Evolutionary conservation across 768 basidiomycete species (phyloP).

Genomic region (Suillus spraguei): DNA sequence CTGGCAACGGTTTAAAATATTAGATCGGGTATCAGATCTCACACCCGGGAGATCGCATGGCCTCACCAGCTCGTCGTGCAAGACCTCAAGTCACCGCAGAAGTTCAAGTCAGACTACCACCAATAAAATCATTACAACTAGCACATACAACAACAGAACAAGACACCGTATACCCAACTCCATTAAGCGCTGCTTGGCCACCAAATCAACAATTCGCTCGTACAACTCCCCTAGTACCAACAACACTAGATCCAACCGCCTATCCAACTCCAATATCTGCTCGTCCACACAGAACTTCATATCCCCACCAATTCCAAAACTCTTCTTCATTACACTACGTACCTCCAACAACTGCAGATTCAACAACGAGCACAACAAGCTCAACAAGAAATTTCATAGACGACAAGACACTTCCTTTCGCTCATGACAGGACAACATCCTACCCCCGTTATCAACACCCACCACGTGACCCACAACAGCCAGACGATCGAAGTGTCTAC

Average conservation of each 20-base stretch:
- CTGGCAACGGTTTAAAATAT: constrained; percentile 1
- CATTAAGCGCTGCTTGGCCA: constrained; percentile 19
- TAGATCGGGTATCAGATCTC: constrained; percentile 8
- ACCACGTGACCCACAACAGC: constrained; percentile 5
- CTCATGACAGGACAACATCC: constrained; percentile 18
- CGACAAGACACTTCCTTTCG: constrained; percentile 16
- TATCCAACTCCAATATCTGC: constrained; percentile 13
- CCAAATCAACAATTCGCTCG: constrained; percentile 25
- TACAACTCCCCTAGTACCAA: constrained; percentile 30
- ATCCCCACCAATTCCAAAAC: constrained; percentile 16
- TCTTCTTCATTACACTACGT: constrained; percentile 21
- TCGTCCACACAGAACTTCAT: constrained; percentile 15
- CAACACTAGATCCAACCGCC: constrained; percentile 3
- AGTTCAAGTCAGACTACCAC: constrained; percentile 1
- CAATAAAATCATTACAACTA: constrained; percentile 26
- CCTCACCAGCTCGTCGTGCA: constrained; percentile 5
- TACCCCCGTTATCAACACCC: not conserved
- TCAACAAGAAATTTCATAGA: constrained; percentile 23
- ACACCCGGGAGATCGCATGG: constrained; percentile 59
- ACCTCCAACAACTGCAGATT: constrained; percentile 23
- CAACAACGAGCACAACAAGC: constrained; percentile 19
- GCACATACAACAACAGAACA: constrained; percentile 16
- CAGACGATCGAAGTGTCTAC: constrained; percentile 10
- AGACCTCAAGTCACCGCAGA: not conserved
- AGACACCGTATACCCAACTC: constrained; percentile 23